Evolutionary conservation across 1,284 basidiomycete genomes (phyloP).

Genomic region (Cutaneotrichosporon sp.): DNA sequence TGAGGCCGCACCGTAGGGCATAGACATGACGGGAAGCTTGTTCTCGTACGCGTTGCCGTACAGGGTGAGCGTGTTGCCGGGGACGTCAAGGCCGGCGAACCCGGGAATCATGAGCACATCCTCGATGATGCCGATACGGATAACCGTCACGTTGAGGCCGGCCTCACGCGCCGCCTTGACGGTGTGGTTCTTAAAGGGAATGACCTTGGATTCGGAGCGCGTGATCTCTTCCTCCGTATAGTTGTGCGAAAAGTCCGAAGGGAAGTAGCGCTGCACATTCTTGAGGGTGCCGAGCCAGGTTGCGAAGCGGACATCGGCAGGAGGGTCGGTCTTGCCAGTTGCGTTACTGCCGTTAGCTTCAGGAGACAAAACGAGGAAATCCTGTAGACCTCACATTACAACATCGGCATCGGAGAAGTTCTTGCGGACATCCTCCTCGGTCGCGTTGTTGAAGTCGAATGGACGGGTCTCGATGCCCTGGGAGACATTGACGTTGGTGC

Average conservation of each 20-base stretch:
- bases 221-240: not conserved
- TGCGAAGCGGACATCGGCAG: not conserved
- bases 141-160: conserved; percentile 4
- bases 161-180: not conserved
- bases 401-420: not conserved
- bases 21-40: conserved; percentile 1
- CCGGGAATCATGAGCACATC: not conserved
- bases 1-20: conserved; percentile 1
- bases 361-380: not conserved
- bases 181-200: not conserved
- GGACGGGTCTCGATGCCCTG: conserved; percentile 10
- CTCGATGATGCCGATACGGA: conserved; percentile 12
- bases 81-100: conserved; percentile 6
- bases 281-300: not conserved
- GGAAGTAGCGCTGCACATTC: conserved; percentile 3
- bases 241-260: conserved; percentile 15
- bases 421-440: not conserved
- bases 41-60: conserved; percentile 2
- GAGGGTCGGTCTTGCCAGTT: not conserved
- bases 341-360: not conserved
- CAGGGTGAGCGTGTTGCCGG: conserved; percentile 1
- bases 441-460: conserved; percentile 2
- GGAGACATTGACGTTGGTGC: conserved; percentile 6
- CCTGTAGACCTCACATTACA: not conserved
- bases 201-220: not conserved